Evolutionary conservation across 2,329 filamentous ascomycete genomes (phyloP).

Genomic region (Fusarium verticillioides): DNA sequence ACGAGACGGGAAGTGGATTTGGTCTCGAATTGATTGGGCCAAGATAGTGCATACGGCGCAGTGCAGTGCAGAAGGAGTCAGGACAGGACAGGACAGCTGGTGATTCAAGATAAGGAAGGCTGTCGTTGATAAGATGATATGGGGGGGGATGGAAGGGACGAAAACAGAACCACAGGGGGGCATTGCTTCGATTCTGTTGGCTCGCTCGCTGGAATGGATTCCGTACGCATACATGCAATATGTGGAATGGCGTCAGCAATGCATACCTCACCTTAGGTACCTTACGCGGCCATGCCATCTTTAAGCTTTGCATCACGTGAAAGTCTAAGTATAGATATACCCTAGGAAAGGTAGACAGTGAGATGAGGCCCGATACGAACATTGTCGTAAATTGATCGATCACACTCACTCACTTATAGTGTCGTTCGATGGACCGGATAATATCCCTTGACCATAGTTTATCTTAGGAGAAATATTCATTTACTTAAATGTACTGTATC

Average conservation of each 20-base stretch:
- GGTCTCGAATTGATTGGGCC: slow-evolving; percentile 35
- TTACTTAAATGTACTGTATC: not conserved
- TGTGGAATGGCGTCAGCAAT: slow-evolving; percentile 25
- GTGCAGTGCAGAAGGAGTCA: not conserved
- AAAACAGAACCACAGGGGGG: slow-evolving; percentile 1
- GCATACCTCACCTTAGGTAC: slow-evolving; percentile 7
- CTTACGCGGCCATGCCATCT: slow-evolving; percentile 14
- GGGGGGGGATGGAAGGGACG: not conserved
- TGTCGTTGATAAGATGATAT: slow-evolving; percentile 19
- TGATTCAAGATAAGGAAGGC: slow-evolving; percentile 20
- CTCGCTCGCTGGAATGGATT: not conserved
- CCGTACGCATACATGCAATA: not conserved
- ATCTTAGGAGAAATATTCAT: not conserved
- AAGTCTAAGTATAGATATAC: slow-evolving; percentile 22
- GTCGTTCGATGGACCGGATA: not conserved
- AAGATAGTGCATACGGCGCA: slow-evolving; percentile 17
- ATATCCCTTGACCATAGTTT: not conserved
- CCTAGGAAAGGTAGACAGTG: not conserved
- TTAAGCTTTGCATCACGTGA: slow-evolving; percentile 14
- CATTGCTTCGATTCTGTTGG: slow-evolving; percentile 3
- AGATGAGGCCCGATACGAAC: slow-evolving; percentile 2
- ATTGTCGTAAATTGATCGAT: not conserved
- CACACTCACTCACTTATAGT: not conserved
- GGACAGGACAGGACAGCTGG: not conserved
- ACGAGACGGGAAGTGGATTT: slow-evolving; percentile 34